A percentile compares a stretch with the other conserved stretches of the same genome.
Conservation (phyloP, 257 asterid species). For the Nicotiana noctiflora region DNA sequence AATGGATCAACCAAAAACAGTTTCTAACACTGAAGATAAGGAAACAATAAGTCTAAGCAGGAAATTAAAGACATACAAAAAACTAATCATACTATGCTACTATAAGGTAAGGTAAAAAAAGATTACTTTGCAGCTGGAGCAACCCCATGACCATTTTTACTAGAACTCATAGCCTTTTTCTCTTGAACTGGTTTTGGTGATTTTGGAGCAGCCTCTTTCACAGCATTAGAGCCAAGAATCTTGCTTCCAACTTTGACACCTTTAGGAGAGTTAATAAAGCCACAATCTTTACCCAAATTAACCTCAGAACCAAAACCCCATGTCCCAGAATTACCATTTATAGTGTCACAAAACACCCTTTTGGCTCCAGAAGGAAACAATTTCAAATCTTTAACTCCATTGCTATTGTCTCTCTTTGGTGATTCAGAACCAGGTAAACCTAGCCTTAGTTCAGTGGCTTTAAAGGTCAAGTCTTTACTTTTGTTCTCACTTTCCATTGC, state of each 20-base stretch:
- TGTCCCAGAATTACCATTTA: slow-evolving; percentile 28
- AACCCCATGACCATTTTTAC: slow-evolving; percentile 18
- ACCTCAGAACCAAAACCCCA: slow-evolving; percentile 39
- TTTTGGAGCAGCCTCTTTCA: slow-evolving; percentile 25
- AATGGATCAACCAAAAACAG: neutral
- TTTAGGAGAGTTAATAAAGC: slow-evolving; percentile 30
- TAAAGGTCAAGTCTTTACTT: slow-evolving; percentile 37
- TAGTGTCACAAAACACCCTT: slow-evolving; percentile 36
- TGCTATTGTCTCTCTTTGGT: slow-evolving; percentile 22
- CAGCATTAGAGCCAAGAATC: slow-evolving; percentile 21
- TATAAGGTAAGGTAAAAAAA: neutral
- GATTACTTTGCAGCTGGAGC: slow-evolving; percentile 37
- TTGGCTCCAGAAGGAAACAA: slow-evolving; percentile 33
- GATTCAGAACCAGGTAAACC: slow-evolving; percentile 41
- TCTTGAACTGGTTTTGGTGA: slow-evolving; percentile 25
- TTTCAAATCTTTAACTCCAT: slow-evolving; percentile 9
- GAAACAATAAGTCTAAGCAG: neutral
- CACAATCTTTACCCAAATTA: slow-evolving; percentile 23
- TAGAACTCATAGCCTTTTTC: slow-evolving; percentile 25
- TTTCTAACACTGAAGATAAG: neutral
- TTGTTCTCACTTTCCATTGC: slow-evolving; percentile 17
- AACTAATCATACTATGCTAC: neutral
- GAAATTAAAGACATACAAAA: neutral
- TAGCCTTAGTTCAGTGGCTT: slow-evolving; percentile 38
- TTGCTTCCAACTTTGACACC: slow-evolving; percentile 26